Percentiles rank a stretch among this genome's conserved stretches.
Evolutionary conservation across 305 asterid genomes (phyloP).

Genomic region (Ilex paraguariensis): DNA sequence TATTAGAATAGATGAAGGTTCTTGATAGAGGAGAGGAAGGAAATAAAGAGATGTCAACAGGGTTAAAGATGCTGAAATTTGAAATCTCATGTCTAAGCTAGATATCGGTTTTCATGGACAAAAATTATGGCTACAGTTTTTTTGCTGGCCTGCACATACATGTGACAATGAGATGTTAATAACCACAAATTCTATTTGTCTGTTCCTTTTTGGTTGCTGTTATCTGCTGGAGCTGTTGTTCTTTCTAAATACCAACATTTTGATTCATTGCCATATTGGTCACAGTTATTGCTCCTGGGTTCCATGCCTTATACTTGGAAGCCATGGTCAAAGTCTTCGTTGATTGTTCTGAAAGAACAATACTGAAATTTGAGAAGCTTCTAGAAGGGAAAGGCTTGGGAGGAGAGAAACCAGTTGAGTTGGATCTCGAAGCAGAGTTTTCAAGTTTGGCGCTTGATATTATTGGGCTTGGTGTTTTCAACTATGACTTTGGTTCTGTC

Average conservation of each 20-base stretch:
- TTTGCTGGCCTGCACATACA: too few relatives aligned
- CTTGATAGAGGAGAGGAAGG: too few relatives aligned
- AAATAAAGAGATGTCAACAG: too few relatives aligned
- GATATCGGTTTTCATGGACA: too few relatives aligned
- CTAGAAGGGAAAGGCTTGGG: slow-evolving; percentile 43
- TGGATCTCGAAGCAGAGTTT: slow-evolving; percentile 94
- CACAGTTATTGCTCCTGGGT: slow-evolving; percentile 92
- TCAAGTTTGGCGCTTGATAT: slow-evolving; percentile 94
- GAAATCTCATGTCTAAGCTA: too few relatives aligned
- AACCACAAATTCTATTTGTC: too few relatives aligned
- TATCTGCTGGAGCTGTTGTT: not conserved
- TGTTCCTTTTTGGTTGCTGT: too few relatives aligned
- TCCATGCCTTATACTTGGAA: slow-evolving; percentile 87
- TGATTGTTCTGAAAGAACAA: slow-evolving; percentile 72
- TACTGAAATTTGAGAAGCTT: slow-evolving; percentile 59
- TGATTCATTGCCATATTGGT: slow-evolving; percentile 5
- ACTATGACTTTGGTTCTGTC: slow-evolving; percentile 91
- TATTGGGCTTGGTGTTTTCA: slow-evolving; percentile 89
- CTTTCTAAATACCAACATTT: not conserved
- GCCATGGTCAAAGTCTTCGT: slow-evolving; percentile 88
- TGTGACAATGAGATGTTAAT: too few relatives aligned
- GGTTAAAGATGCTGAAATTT: too few relatives aligned
- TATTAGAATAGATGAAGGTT: too few relatives aligned
- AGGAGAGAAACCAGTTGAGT: slow-evolving; percentile 47
- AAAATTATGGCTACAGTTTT: too few relatives aligned